Percentiles rank a stretch among this genome's conserved stretches.
Evolutionary conservation across 2,329 filamentous ascomycete species (phyloP).

Genomic region (Colletotrichum sp.): DNA sequence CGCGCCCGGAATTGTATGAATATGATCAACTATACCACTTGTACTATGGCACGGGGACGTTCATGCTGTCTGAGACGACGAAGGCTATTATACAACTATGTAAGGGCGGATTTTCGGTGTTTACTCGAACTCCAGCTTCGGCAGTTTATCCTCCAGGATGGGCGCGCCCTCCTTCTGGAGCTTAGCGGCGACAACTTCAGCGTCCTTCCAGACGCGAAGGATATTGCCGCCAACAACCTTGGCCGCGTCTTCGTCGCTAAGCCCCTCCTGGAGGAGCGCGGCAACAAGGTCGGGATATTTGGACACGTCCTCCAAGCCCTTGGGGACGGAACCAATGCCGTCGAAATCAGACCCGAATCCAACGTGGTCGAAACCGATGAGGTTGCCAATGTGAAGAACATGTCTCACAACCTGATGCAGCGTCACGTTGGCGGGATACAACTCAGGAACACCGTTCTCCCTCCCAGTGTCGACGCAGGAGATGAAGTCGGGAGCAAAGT

Average conservation of each 20-base stretch:
- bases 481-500: slow-evolving; percentile 84
- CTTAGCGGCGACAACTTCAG: slow-evolving; percentile 71
- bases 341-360: slow-evolving; percentile 92
- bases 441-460: slow-evolving; percentile 69
- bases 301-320: slow-evolving; percentile 82
- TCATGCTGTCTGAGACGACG: background rate
- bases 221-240: slow-evolving; percentile 84
- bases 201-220: slow-evolving; percentile 82
- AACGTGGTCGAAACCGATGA: slow-evolving; percentile 87
- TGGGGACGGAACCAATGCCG: slow-evolving; percentile 69
- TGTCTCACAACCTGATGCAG: slow-evolving; percentile 80
- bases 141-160: slow-evolving; percentile 58
- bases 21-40: slow-evolving; percentile 18
- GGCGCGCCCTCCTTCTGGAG: slow-evolving; percentile 64
- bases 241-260: slow-evolving; percentile 74
- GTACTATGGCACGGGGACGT: background rate
- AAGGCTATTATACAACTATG: background rate
- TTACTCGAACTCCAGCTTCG: background rate
- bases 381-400: slow-evolving; percentile 79
- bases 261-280: slow-evolving; percentile 73
- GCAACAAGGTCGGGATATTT: slow-evolving; percentile 81
- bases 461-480: slow-evolving; percentile 69
- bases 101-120: background rate
- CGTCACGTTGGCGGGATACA: slow-evolving; percentile 72
- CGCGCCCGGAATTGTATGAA: slow-evolving; percentile 15